Evolutionary conservation across 257 asterid genomes (phyloP).

Genomic region (Nicotiana otophora): DNA sequence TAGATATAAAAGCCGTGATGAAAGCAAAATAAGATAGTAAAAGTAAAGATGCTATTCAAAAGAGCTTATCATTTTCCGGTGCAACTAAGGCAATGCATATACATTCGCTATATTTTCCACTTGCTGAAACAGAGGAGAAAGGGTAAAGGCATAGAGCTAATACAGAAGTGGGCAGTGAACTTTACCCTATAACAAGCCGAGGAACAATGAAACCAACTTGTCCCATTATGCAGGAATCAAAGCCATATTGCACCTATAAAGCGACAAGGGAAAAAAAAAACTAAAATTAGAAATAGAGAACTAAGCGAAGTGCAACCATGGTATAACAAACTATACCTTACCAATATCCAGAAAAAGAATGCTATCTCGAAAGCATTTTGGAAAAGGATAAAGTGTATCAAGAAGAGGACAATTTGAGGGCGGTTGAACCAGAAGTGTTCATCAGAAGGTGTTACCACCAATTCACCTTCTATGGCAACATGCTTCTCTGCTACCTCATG

Average conservation of each 20-base stretch:
- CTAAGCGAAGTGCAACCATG: neutral
- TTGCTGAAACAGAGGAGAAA: neutral
- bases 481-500: slow-evolving; percentile 96
- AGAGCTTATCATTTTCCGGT: neutral
- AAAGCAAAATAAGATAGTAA: neutral
- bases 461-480: slow-evolving; percentile 83
- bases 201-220: slow-evolving; percentile 63
- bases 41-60: neutral
- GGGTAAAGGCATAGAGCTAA: neutral
- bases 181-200: slow-evolving; percentile 84
- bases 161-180: neutral
- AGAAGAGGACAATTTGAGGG: slow-evolving; percentile 64
- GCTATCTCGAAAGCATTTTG: slow-evolving; percentile 99
- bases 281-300: neutral
- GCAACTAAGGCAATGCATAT: neutral
- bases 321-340: slow-evolving; percentile 17
- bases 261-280: neutral
- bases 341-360: slow-evolving; percentile 98
- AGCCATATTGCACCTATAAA: slow-evolving; percentile 74
- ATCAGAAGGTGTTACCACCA: slow-evolving; percentile 84
- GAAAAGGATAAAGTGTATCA: slow-evolving; percentile 91
- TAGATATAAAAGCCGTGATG: neutral
- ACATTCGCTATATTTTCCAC: neutral
- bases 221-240: slow-evolving; percentile 98
- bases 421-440: slow-evolving; percentile 88